Conservation (phyloP, 148 eudicot species). For the Camellia japonica region DNA sequence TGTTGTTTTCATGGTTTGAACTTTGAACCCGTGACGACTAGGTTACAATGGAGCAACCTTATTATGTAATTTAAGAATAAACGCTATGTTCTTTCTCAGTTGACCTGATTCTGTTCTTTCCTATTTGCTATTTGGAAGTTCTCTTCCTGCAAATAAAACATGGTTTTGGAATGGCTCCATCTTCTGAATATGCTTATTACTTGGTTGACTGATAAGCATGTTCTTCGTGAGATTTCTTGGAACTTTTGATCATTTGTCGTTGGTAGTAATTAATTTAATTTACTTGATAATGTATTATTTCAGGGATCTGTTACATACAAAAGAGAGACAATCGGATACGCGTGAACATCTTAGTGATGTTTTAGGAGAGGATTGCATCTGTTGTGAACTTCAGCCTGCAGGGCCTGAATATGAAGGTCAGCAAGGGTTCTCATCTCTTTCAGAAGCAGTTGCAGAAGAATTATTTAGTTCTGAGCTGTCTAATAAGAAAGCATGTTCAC, state of each 20-base stretch:
- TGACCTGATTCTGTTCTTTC: background rate
- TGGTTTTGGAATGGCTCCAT: background rate
- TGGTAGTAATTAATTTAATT: conserved; percentile 4
- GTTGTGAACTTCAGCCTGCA: conserved; percentile 77
- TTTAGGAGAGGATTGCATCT: conserved; percentile 68
- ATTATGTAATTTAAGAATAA: background rate
- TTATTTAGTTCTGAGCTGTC: conserved; percentile 53
- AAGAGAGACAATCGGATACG: conserved; percentile 56
- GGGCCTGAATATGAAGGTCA: conserved; percentile 63
- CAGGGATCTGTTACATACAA: conserved; percentile 76
- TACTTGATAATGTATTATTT: background rate
- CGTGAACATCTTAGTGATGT: conserved; percentile 44
- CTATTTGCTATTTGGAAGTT: background rate
- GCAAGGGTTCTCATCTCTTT: conserved; percentile 51
- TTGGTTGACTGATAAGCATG: background rate
- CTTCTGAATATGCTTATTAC: background rate
- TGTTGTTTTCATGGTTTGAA: too few species aligned
- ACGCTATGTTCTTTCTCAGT: background rate
- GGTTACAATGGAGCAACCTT: background rate
- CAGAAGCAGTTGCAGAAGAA: conserved; percentile 64
- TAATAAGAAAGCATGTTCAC: conserved; percentile 42
- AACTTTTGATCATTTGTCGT: background rate
- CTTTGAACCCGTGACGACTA: too few species aligned
- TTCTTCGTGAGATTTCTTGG: background rate
- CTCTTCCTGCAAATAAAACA: background rate